Base-by-base conservation (phyloP, 371 early-diverging fungal species). In the Neoconidiobolus thromboides region DNA sequence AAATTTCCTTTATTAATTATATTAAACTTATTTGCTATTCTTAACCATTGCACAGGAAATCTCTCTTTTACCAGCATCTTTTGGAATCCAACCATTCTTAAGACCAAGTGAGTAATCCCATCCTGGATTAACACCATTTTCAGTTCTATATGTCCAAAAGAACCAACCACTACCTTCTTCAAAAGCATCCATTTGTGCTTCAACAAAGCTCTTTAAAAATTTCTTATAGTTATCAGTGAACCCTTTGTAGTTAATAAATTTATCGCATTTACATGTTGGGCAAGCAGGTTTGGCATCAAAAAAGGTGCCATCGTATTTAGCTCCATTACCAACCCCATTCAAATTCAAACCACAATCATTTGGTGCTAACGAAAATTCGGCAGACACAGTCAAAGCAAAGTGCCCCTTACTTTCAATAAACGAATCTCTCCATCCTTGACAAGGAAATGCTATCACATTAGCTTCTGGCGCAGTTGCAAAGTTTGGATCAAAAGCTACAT, bases 301-400 rank as follows among this genome's bases (percentile, higher is more conserved):
- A 48, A 63, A 70, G 0, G 80, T 77, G 15, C 85, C 85, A 15
- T 85, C 83, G 68, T 74, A 84, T 3, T 85, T 74, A 7, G 80
- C 70, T 1, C 84, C 83, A 1, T 71, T 60, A 5, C 78, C 77
- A 38, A 83, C 70, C 4, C 87, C 87, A 60, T 87, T 85, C 15
- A 85, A 62, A 62, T 76, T 83, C 6, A 76, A 76, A 1, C 82
- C 80, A 61, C 87, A 87, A 53, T 85, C 87, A 53, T 81, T 85
- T 41, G 77, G 80, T 1, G 86, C 87, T 2, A 79, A 62, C 1
- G 82, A 83, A 61, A 80, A 87, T 61, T 87, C 85, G 41, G 85
- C 85, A 0, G 80, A 79, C 67, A 87, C 76, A 0, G 80, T 80
- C 2, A 77, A 76, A 0, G 72, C 78, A 43, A 72, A 70, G 26